These are phyloP conservation scores for Coemansia sp. DNA, from an alignment of 192 early-diverging fungal species.

Conservation along the genomic window DNA sequence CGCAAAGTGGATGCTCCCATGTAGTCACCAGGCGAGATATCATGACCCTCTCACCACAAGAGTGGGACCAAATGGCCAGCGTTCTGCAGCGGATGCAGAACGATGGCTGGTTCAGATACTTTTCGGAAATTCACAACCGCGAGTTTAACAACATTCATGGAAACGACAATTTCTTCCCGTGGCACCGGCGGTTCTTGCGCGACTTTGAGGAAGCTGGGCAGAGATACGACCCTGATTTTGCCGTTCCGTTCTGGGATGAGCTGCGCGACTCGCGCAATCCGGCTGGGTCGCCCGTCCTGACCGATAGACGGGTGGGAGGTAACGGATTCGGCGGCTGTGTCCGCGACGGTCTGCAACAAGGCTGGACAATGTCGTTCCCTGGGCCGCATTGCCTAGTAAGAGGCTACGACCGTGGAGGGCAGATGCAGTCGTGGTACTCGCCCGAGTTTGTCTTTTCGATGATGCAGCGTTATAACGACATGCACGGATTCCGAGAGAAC, in stretches of 20 bases:
- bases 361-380: conserved; percentile 48
- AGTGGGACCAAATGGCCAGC: conserved; percentile 38
- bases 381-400: conserved; percentile 45
- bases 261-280: conserved; percentile 55
- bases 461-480: conserved; percentile 48
- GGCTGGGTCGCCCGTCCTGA: conserved; percentile 43
- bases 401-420: conserved; percentile 33
- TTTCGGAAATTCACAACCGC: conserved; percentile 44
- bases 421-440: conserved; percentile 52
- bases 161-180: conserved; percentile 59
- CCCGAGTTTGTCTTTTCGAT: conserved; percentile 52
- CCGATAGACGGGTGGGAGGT: conserved; percentile 36
- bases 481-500: conserved; percentile 52
- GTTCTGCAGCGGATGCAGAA: conserved; percentile 45
- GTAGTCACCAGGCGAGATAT: conserved; percentile 42
- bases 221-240: conserved; percentile 49
- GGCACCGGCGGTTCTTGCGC: conserved; percentile 59
- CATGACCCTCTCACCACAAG: conserved; percentile 34
- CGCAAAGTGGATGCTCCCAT: conserved; percentile 39
- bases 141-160: conserved; percentile 56
- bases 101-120: conserved; percentile 52
- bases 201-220: conserved; percentile 59
- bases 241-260: conserved; percentile 68
- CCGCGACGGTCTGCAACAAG: conserved; percentile 36
- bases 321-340: conserved; percentile 53